phyloP scores from a whole-genome alignment of 2,329 filamentous ascomycete species.

The Sporothrix curviconia region DNA sequence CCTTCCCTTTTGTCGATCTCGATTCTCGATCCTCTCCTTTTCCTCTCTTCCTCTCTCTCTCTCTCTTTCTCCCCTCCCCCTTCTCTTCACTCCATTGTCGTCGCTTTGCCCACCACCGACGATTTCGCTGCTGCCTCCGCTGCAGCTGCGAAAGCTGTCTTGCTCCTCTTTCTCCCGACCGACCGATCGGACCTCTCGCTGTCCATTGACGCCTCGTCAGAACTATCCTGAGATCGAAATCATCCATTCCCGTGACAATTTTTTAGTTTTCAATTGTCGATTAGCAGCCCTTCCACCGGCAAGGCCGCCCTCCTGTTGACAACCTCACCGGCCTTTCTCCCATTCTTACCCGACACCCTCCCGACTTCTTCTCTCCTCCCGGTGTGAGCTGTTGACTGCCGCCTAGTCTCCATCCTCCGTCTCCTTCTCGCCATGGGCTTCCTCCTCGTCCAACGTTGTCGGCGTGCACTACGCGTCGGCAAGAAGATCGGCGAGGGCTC shows the following conservation, averaged over 20 bases:
- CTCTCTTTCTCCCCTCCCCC: background rate
- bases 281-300: too few species aligned
- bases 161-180: background rate
- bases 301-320: too few species aligned
- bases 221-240: background rate
- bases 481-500: slow-evolving; percentile 99
- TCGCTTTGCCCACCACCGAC: background rate
- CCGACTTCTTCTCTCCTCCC: background rate
- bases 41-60: background rate
- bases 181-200: background rate
- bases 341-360: background rate
- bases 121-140: slow-evolving; percentile 4
- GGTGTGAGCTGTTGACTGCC: slow-evolving; percentile 1
- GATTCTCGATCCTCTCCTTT: background rate
- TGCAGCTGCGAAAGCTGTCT: slow-evolving; percentile 4
- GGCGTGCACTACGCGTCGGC: slow-evolving; percentile 97
- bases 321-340: background rate
- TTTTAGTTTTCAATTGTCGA: too few species aligned
- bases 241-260: background rate
- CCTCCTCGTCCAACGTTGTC: slow-evolving; percentile 91
- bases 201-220: background rate
- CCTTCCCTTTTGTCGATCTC: background rate
- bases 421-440: slow-evolving; percentile 57
- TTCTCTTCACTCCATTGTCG: background rate
- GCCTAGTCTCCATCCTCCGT: background rate